Evolutionary conservation across 2,329 filamentous ascomycete species (phyloP), one percentile per base, ranked within the genome.

Genomic region (Cyclaneusma minus): DNA sequence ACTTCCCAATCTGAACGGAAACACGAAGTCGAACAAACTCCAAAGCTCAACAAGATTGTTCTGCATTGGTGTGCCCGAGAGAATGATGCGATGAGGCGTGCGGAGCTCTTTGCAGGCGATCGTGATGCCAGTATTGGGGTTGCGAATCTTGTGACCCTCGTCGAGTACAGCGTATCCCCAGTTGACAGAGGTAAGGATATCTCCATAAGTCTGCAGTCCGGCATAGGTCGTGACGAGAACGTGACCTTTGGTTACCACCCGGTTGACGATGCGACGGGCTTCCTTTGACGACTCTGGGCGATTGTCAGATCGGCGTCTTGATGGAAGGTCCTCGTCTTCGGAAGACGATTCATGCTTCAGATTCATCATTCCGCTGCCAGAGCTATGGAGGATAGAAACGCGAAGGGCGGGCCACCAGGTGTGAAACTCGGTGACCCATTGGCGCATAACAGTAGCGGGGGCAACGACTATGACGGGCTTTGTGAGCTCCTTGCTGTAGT

Each of bases 371-470:
- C 89, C 91, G 48, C 84, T 95, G 3, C 89, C 89, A 4, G 89
- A 94, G 1, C 83, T 83, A 47, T 98, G 89, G 25, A 98, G 51
- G 34, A 98, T 95, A 0, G 85, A 92, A 4, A 98, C 89, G 21
- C 91, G 70, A 16, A 98, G 60, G n/a, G 89, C 77, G n/a, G 89
- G 89, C 91, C 91, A 98, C 91, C 91, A 98, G 8, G 77, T 73
- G 52, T 98, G 91, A 41, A 98, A 95, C 45, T 98, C 89, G 36
- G 91, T 92, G 8, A 94, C 89, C 89, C 89, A 98, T 48, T 98
- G 89, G 34, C 83, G 79, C 56, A 98, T 75, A 13, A 98, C 78
- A 0, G 89, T 98, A 3, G 87, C 87, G 2, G 89, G 89, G 26
- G 84, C 85, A 4, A 98, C 84, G 6, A 98, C 68, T 32, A 98